These are phyloP conservation scores for Ceratocystis huliohia DNA, from an alignment of 2,329 filamentous ascomycete genomes.

Conservation along the genomic window DNA sequence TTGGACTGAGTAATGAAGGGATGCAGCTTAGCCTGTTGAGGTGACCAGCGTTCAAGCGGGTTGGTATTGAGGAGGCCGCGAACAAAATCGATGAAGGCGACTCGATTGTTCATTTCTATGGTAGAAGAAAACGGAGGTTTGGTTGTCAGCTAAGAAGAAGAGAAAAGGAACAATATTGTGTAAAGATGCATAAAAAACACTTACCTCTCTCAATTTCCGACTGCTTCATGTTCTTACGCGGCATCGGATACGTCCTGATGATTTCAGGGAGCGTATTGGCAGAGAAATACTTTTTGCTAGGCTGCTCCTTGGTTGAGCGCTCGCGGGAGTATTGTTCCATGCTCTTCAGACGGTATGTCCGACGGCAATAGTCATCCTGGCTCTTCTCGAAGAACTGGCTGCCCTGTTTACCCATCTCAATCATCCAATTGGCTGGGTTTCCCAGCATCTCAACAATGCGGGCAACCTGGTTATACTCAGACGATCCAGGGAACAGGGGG, in stretches of 20 bases:
- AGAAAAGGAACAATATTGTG: neutral
- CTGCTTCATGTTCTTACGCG: slow-evolving; percentile 98
- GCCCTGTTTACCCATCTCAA: slow-evolving; percentile 96
- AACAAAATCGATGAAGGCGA: slow-evolving; percentile 97
- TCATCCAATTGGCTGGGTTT: slow-evolving; percentile 94
- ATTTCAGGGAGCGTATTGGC: slow-evolving; percentile 90
- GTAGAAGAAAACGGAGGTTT: slow-evolving; percentile 19
- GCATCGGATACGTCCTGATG: slow-evolving; percentile 96
- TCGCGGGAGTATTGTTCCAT: slow-evolving; percentile 98
- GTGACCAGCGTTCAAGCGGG: slow-evolving; percentile 91
- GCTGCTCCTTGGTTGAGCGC: slow-evolving; percentile 92
- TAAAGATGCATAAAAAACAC: neutral
- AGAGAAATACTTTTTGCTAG: slow-evolving; percentile 99
- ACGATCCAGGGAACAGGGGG: slow-evolving; percentile 89
- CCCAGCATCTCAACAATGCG: slow-evolving; percentile 97
- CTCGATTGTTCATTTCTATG: slow-evolving; percentile 92
- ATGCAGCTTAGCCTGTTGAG: slow-evolving; percentile 91
- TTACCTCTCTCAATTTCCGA: slow-evolving; percentile 89
- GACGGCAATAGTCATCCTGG: slow-evolving; percentile 80
- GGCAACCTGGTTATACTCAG: slow-evolving; percentile 96
- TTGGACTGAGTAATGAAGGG: slow-evolving; percentile 98
- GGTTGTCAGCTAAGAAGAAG: neutral
- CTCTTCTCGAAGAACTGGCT: slow-evolving; percentile 89
- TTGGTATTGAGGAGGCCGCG: slow-evolving; percentile 87
- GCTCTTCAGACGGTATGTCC: slow-evolving; percentile 82